Base-by-base conservation (phyloP, 2,329 filamentous ascomycete species). In the Neoarthrinium moseri region DNA sequence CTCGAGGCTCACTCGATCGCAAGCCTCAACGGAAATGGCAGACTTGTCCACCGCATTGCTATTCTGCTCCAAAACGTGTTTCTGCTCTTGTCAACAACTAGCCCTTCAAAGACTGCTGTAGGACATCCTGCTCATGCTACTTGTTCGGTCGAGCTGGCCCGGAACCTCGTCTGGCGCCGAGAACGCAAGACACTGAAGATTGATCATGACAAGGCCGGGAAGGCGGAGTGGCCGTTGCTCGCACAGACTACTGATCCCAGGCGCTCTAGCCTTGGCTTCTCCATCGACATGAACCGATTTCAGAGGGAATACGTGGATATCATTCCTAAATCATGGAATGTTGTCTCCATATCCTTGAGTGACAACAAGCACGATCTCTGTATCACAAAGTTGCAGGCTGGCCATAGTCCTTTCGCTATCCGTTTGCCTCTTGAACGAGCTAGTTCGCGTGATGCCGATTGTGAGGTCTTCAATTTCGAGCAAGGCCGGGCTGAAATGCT, bases 361-460 rank as follows among this genome's bases (percentile, higher is more conserved):
- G 88, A 95, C 43, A 86, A 85, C 54, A 80, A 78, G 30, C 87
- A 89, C 45, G 94, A 97, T 60, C 78, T 99, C 4, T 91, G 89
- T 55, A 84, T 97, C 51, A 91, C 89, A n/a, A 90, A 90, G 57
- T 82, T 96, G 26, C 84, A 89, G 51, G 77, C 83, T 8, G 83
- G 82, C 1, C 80, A 87, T 41, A 83, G 80, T 21, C 94, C 94
- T 0, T 95, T 99, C 59, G 83, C 96, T 43, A 73, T 99, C 41
- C 85, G 91, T 5, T 74, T 99, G 18, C 94, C 94, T 0, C 79
- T 99, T 20, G 86, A 88, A 54, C 78, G 92, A 33, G 89, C 92
- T 44, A 89, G 84, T 54, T 88, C 86, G 0, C 84, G 91, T 18
- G 90, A 94, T 54, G 80, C 84, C 23, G 89, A 94, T 48, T 75